A percentile compares a stretch with the other conserved stretches of the same genome.
These are phyloP conservation scores for Paramecium octaurelia DNA, from an alignment of 73 alveolate genomes.

Conservation along the genomic window DNA sequence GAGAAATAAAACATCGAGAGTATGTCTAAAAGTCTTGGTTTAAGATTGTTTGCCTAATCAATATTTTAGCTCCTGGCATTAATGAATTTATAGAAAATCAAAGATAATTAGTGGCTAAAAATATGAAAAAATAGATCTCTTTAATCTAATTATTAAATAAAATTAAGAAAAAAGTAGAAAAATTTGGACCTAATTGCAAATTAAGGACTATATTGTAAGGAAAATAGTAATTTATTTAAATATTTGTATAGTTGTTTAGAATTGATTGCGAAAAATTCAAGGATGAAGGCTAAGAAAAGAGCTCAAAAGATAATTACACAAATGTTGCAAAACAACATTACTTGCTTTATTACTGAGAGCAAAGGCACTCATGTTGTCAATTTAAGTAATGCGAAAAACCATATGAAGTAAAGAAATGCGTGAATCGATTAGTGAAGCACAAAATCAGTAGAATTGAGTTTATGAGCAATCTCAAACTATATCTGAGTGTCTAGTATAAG, in stretches of 20 bases:
- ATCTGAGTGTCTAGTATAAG: background rate
- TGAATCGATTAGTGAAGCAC: constrained; percentile 41
- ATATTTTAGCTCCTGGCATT: constrained; percentile 11
- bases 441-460: constrained; percentile 34
- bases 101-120: constrained; percentile 27
- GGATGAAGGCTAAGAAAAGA: background rate
- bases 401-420: constrained; percentile 25
- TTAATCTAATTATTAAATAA: background rate
- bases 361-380: constrained; percentile 45
- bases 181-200: background rate
- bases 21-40: constrained; percentile 24
- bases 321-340: background rate
- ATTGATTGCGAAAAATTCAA: background rate
- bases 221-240: background rate
- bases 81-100: background rate
- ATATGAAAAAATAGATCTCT: constrained; percentile 25
- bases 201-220: background rate
- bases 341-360: constrained; percentile 13
- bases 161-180: background rate
- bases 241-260: background rate
- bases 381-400: constrained; percentile 26
- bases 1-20: background rate
- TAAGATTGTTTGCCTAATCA: background rate
- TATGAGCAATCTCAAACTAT: constrained; percentile 20
- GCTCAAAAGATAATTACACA: background rate